Conservation (phyloP, 768 basidiomycete species). For the Boletus huronensis region DNA sequence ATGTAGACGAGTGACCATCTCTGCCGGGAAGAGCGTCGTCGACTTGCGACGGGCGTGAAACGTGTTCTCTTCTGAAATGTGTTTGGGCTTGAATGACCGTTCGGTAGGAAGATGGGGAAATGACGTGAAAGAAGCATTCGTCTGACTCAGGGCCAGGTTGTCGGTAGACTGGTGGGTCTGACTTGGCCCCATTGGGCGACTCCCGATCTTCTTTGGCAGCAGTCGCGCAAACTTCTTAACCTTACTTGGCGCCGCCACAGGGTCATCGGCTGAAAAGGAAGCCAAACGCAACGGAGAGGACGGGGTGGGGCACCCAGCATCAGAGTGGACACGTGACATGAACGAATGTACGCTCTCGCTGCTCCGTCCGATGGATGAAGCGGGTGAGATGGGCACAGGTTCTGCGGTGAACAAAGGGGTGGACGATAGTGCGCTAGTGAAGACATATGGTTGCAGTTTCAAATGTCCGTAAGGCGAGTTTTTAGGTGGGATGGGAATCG, state of each 20-base stretch:
- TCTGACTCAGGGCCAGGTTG: slow-evolving; percentile 20
- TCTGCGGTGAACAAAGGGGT: slow-evolving; percentile 30
- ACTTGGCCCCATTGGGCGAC: slow-evolving; percentile 26
- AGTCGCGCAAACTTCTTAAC: slow-evolving; percentile 28
- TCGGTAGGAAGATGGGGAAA: slow-evolving; percentile 24
- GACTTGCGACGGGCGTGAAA: slow-evolving; percentile 36
- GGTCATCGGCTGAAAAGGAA: slow-evolving; percentile 25
- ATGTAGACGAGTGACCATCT: slow-evolving; percentile 27
- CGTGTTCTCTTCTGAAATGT: slow-evolving; percentile 30
- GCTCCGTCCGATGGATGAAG: slow-evolving; percentile 24
- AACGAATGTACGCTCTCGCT: slow-evolving; percentile 28
- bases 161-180: slow-evolving; percentile 27
- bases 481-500: slow-evolving; percentile 21
- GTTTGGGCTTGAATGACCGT: slow-evolving; percentile 24
- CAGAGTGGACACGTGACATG: slow-evolving; percentile 18
- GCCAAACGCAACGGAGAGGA: slow-evolving; percentile 27
- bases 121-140: slow-evolving; percentile 26
- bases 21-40: slow-evolving; percentile 30
- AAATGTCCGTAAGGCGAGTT: slow-evolving; percentile 33
- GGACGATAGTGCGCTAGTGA: slow-evolving; percentile 24
- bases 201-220: slow-evolving; percentile 32
- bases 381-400: slow-evolving; percentile 24
- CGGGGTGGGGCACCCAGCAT: slow-evolving; percentile 19
- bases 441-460: slow-evolving; percentile 25
- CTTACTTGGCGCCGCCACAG: slow-evolving; percentile 19